Conservation (phyloP, 169 alveolate genomes). For the Cryptosporidium tyzzeri region DNA sequence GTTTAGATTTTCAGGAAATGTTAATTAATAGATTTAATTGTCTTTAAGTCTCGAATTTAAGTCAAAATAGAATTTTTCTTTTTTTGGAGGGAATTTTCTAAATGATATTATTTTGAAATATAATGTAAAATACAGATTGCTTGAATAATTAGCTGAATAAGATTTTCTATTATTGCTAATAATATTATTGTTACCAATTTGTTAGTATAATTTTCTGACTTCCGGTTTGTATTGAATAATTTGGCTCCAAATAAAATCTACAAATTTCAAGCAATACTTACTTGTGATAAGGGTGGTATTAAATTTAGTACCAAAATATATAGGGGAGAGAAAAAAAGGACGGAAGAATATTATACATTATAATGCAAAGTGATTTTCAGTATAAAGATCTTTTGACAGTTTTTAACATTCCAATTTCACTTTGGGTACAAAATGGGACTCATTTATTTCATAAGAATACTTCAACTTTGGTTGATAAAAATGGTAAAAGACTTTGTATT, state of each 20-base stretch:
- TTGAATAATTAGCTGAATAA: neutral
- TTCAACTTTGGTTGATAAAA: constrained; percentile 13
- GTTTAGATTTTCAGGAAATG: neutral
- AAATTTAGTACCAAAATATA: neutral
- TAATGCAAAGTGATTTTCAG: constrained; percentile 5
- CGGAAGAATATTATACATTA: neutral
- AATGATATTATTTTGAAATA: neutral
- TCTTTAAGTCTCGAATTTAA: neutral
- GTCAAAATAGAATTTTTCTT: neutral
- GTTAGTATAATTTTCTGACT: no score
- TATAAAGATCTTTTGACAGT: constrained; percentile 10
- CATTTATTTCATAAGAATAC: constrained; percentile 42
- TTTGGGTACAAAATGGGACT: constrained; percentile 14
- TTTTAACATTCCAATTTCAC: constrained; percentile 23
- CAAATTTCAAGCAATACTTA: neutral
- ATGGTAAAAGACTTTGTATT: constrained; percentile 27
- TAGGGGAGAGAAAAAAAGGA: neutral
- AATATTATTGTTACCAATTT: neutral
- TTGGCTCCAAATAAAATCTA: no score
- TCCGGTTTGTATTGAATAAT: neutral
- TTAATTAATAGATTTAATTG: constrained; percentile 12
- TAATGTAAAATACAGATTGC: neutral
- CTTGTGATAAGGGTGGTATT: neutral
- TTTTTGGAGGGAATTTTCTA: neutral
- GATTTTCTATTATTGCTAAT: no score